Evolutionary conservation across 1,284 basidiomycete genomes (phyloP).

Genomic region (Ceratobasidium papillatum): DNA sequence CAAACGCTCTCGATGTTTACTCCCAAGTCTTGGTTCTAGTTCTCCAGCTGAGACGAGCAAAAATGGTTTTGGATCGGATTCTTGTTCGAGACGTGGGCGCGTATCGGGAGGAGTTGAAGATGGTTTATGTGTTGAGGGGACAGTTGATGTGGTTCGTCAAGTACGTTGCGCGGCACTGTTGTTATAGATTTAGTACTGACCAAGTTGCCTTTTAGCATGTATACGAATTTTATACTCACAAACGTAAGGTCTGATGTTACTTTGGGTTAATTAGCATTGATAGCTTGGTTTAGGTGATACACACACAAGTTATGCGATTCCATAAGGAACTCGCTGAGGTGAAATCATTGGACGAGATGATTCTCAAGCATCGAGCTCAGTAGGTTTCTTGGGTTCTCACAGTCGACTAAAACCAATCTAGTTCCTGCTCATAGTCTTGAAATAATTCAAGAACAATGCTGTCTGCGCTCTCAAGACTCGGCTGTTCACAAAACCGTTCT

Average conservation of each 20-base stretch:
- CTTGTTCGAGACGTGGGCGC: slow-evolving; percentile 61
- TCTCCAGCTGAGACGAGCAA: slow-evolving; percentile 77
- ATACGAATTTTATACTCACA: slow-evolving; percentile 77
- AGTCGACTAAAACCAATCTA: background rate
- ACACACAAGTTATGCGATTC: slow-evolving; percentile 67
- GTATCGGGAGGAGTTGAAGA: slow-evolving; percentile 62
- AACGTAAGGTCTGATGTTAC: slow-evolving; percentile 61
- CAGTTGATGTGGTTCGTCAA: slow-evolving; percentile 84
- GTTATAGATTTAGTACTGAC: background rate
- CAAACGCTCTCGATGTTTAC: slow-evolving; percentile 67
- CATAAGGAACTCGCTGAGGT: slow-evolving; percentile 64
- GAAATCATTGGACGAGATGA: slow-evolving; percentile 78
- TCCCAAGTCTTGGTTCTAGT: slow-evolving; percentile 79
- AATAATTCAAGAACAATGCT: slow-evolving; percentile 68
- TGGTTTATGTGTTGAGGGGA: slow-evolving; percentile 75
- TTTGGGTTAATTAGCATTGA: slow-evolving; percentile 15
- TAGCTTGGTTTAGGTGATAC: slow-evolving; percentile 63
- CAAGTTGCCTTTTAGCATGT: slow-evolving; percentile 58
- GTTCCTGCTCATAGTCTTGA: slow-evolving; percentile 60
- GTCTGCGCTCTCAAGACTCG: slow-evolving; percentile 70
- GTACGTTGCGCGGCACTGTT: slow-evolving; percentile 58
- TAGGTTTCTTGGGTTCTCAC: slow-evolving; percentile 54
- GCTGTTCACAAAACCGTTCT: slow-evolving; percentile 70
- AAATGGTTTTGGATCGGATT: slow-evolving; percentile 72
- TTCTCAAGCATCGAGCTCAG: slow-evolving; percentile 75